phyloP scores from a whole-genome alignment of 2,329 filamentous ascomycete species.

The Beauveria asiatica region DNA sequence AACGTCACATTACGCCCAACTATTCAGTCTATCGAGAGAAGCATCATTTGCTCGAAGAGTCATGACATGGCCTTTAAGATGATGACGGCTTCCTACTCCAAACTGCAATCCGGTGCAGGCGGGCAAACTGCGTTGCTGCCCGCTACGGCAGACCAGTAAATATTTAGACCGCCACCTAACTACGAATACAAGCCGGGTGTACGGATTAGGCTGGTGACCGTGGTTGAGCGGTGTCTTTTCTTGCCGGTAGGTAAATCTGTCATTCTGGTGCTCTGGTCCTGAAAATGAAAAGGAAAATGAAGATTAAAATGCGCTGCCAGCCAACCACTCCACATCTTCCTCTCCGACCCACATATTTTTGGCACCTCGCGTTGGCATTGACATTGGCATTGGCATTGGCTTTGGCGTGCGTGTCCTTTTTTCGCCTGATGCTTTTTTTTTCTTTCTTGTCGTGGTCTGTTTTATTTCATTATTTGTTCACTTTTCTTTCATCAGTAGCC shows the following conservation, averaged over 20 bases:
- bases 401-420: background rate
- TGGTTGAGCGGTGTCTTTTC: too few species aligned
- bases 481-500: too few species aligned
- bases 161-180: constrained; percentile 5
- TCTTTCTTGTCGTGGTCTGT: background rate
- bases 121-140: background rate
- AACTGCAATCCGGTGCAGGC: background rate
- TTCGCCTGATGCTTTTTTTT: background rate
- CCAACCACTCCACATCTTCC: background rate
- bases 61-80: background rate
- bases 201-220: background rate
- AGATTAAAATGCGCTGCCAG: background rate
- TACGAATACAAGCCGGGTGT: background rate
- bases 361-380: background rate
- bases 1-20: background rate
- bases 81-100: background rate
- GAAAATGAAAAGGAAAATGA: background rate
- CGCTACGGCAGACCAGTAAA: background rate
- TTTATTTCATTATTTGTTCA: background rate
- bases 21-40: background rate
- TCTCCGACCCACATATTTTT: background rate
- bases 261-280: background rate
- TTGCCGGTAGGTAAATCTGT: too few species aligned
- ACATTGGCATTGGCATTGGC: background rate
- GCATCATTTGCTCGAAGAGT: background rate